Evolutionary conservation across 352 stramenopile species (phyloP).

Genomic region (Globisporangium nagaii): DNA sequence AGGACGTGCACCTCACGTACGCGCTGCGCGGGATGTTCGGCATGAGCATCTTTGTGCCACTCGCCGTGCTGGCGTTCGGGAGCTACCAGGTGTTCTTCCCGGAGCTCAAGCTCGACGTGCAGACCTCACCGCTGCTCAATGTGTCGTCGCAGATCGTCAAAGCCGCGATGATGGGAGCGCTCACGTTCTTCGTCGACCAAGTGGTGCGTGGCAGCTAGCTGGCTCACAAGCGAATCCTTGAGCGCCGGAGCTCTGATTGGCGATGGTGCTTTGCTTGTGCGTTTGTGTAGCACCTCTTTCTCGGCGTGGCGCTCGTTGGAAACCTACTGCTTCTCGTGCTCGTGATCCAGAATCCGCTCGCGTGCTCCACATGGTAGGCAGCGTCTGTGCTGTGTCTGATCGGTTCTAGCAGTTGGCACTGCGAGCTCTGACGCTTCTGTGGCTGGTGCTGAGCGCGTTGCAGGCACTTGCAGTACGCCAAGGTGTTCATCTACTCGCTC

Average conservation of each 20-base stretch:
- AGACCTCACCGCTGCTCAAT: constrained; percentile 28
- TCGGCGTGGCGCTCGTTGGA: constrained; percentile 18
- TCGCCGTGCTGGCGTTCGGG: constrained; percentile 27
- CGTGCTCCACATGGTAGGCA: constrained; percentile 32
- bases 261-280: neutral
- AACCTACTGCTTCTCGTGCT: constrained; percentile 28
- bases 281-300: constrained; percentile 10
- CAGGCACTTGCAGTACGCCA: constrained; percentile 32
- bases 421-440: neutral
- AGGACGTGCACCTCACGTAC: constrained; percentile 14
- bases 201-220: too few relatives aligned
- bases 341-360: constrained; percentile 14
- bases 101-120: constrained; percentile 33
- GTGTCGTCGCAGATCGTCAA: constrained; percentile 34
- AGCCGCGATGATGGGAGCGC: constrained; percentile 25
- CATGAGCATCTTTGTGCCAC: constrained; percentile 31
- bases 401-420: too few relatives aligned
- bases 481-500: constrained; percentile 31
- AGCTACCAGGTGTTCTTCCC: constrained; percentile 38
- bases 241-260: too few relatives aligned
- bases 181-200: constrained; percentile 29
- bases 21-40: constrained; percentile 28
- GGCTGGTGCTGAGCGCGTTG: neutral
- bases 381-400: neutral
- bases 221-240: too few relatives aligned